Evolutionary conservation across 495 filamentous ascomycete species (phyloP), one percentile per base, ranked within the genome.

Genomic region (Talaromyces liani): DNA sequence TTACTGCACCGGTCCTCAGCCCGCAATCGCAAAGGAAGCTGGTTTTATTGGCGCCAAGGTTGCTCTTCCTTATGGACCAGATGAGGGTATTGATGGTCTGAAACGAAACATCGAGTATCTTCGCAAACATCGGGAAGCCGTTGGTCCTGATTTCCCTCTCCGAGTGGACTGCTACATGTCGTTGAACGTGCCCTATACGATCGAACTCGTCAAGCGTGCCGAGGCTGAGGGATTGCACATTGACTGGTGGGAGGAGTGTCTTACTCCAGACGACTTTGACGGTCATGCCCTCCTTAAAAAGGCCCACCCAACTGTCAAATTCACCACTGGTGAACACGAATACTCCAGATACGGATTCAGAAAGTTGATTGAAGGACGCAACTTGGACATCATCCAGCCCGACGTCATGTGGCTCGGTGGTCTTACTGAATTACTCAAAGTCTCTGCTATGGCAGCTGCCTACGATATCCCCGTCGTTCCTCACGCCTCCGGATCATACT

Each of bases 141-240:
- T 97, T 59, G 92, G 92, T 0, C 88, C 91, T 0, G 89, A 96
- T 72, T 97, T 93, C 70, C 92, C 92, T 16, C 82, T 97, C 58
- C 93, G 92, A 79, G 92, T 97, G 3, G 92, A 97, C 76, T 97
- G 92, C 82, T 97, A 96, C 77, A 97, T 96, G 92, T 91, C 88
- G 61, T 79, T 96, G 65, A 96, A 91, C 67, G 92, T 97, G 24
- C 79, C 89, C 5, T 97, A 97, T 76, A 95, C 90, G 1, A 95
- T 97, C 65, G 87, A 96, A 73, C 81, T 97, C 12, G 92, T 89
- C 41, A 89, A 91, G 74, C 86, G 85, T 27, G 91, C 88, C 66
- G 88, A 88, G 55, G 88, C 87, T 60, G 75, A 87, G 62, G 86
- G 91, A 49, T 83, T 97, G 63, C 83, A 94, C 75, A 93, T 96